Percentiles rank a stretch among this genome's conserved stretches.
These are phyloP conservation scores for Mariannaea elegans DNA, from an alignment of 2,329 filamentous ascomycete genomes.

Conservation along the genomic window DNA sequence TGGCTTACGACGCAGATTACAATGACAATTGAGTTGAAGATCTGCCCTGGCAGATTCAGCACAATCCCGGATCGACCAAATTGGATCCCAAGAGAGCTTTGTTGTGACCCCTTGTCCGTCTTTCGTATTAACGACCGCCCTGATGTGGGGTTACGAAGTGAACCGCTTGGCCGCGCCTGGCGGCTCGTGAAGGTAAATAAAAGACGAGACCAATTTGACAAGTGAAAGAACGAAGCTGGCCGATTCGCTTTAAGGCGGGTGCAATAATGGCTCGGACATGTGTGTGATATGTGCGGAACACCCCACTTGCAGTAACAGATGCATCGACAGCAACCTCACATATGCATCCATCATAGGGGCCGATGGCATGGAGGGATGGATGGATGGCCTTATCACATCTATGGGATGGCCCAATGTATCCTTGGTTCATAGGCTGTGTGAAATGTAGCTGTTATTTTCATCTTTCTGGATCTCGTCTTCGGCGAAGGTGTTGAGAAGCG, in stretches of 20 bases:
- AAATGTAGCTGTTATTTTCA: no score
- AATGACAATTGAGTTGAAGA: constrained; percentile 3
- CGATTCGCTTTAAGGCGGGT: not conserved
- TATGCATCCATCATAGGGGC: constrained; percentile 6
- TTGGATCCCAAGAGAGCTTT: not conserved
- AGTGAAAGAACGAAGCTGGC: not conserved
- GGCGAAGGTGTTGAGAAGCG: not conserved
- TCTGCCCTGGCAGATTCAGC: not conserved
- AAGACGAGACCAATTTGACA: not conserved
- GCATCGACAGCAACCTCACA: constrained; percentile 10
- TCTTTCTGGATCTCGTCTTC: no score
- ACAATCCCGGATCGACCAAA: not conserved
- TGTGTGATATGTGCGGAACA: constrained; percentile 12
- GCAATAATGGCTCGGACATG: not conserved
- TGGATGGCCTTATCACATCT: constrained; percentile 12
- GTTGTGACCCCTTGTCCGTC: not conserved
- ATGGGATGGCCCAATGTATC: not conserved
- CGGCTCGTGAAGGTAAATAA: not conserved
- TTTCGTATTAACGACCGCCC: constrained; percentile 3
- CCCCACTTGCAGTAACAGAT: constrained; percentile 10
- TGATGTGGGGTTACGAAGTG: constrained; percentile 6
- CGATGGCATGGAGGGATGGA: not conserved
- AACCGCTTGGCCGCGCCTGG: not conserved
- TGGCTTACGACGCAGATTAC: constrained; percentile 4
- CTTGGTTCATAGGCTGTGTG: no score